Conservation (phyloP, 2,329 filamentous ascomycete genomes). For the Ophiostoma tasmaniense region DNA sequence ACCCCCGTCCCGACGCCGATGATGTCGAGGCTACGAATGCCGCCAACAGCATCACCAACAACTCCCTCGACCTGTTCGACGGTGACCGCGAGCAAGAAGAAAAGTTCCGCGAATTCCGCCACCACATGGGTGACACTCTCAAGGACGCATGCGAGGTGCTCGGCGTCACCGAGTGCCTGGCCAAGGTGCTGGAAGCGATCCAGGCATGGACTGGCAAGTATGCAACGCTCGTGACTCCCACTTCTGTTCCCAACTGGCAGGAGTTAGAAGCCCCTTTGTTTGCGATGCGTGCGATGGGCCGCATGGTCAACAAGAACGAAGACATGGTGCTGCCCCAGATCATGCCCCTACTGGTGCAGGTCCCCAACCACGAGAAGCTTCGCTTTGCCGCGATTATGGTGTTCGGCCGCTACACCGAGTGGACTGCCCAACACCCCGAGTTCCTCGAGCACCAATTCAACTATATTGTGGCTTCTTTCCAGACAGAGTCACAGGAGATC, state of each 20-base stretch:
- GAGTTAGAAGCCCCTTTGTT: conserved; percentile 92
- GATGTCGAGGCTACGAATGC: conserved; percentile 51
- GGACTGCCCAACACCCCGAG: conserved; percentile 89
- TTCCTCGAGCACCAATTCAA: conserved; percentile 88
- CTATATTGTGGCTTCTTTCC: conserved; percentile 90
- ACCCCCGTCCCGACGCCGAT: conserved; percentile 64
- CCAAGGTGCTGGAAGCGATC: conserved; percentile 79
- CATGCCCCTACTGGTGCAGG: conserved; percentile 87
- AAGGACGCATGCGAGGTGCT: conserved; percentile 97
- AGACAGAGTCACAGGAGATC: conserved; percentile 81
- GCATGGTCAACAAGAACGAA: conserved; percentile 89
- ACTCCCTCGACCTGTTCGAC: conserved; percentile 66
- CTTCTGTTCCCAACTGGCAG: conserved; percentile 87
- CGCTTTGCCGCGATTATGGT: conserved; percentile 98
- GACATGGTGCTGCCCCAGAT: conserved; percentile 79
- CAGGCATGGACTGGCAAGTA: conserved; percentile 82
- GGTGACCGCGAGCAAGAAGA: conserved; percentile 94
- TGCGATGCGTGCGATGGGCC: conserved; percentile 88
- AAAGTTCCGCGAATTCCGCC: conserved; percentile 91
- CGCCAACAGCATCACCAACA: conserved; percentile 31
- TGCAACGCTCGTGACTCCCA: conserved; percentile 62
- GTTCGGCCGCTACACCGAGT: conserved; percentile 91
- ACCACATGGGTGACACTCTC: conserved; percentile 94
- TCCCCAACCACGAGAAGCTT: conserved; percentile 94
- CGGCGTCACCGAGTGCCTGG: conserved; percentile 81